Evolutionary conservation across 2,329 filamentous ascomycete species (phyloP).

Genomic region (Stagonosporopsis vannaccii): DNA sequence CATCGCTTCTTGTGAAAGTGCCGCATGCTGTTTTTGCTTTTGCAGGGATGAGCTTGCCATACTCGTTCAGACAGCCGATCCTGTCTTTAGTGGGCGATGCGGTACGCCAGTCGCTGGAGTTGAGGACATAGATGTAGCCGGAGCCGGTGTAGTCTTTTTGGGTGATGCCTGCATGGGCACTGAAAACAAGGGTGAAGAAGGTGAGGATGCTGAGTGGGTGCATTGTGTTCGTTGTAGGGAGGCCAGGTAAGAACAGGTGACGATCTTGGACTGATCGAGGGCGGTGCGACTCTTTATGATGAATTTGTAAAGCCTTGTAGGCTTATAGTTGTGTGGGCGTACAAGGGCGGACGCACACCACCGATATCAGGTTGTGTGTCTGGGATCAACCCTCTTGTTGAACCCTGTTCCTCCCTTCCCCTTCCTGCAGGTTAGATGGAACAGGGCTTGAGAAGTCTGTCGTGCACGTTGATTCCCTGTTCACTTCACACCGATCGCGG

Average conservation of each 20-base stretch:
- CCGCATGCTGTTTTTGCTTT: conserved; percentile 29
- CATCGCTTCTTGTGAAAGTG: conserved; percentile 27
- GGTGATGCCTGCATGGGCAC: conserved; percentile 26
- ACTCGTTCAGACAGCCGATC: conserved; percentile 38
- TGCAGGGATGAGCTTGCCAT: conserved; percentile 33
- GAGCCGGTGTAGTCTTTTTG: conserved; percentile 40
- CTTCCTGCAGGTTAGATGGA: conserved; percentile 1
- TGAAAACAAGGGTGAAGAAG: conserved; percentile 15
- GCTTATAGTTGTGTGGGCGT: neutral
- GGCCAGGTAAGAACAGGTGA: neutral
- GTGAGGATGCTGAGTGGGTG: conserved; percentile 15
- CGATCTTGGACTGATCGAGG: neutral
- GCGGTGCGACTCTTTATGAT: conserved; percentile 1
- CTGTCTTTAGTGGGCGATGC: conserved; percentile 29
- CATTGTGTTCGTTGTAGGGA: conserved; percentile 4
- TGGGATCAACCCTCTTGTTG: neutral
- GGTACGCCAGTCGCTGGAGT: conserved; percentile 36
- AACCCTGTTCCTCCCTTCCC: neutral
- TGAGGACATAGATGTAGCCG: conserved; percentile 40
- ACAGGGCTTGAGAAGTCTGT: neutral
- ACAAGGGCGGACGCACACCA: conserved; percentile 10
- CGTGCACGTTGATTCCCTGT: neutral
- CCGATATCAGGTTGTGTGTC: conserved; percentile 9
- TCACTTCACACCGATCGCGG: neutral
- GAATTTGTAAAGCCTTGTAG: neutral